Conservation (phyloP, 805 yeast species). For the Candida palmyrensis region DNA sequence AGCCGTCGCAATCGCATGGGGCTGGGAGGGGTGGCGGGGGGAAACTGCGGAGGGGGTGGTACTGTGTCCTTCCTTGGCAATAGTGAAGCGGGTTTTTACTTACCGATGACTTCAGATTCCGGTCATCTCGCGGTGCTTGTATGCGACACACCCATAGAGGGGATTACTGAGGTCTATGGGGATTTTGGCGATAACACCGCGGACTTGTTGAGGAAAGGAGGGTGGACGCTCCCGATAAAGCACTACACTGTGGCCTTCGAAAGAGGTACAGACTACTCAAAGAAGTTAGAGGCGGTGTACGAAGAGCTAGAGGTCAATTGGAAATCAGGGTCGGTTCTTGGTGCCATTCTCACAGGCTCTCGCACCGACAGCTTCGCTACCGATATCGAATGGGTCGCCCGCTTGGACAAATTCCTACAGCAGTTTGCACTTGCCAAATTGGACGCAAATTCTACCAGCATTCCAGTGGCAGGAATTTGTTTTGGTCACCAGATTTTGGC, state of each 20-base stretch:
- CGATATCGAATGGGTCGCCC: constrained; percentile 37
- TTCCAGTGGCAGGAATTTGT: constrained; percentile 65
- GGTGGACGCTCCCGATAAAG: constrained; percentile 11
- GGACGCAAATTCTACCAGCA: constrained; percentile 14
- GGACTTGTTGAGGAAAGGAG: constrained; percentile 18
- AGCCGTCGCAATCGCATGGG: too few species aligned
- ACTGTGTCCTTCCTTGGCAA: too few species aligned
- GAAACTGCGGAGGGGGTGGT: too few species aligned
- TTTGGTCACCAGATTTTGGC: constrained; percentile 84
- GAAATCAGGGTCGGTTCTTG: constrained; percentile 22
- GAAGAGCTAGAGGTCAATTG: constrained; percentile 19
- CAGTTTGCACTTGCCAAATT: constrained; percentile 10
- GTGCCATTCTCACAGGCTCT: constrained; percentile 52
- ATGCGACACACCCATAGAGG: constrained; percentile 32
- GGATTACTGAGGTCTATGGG: constrained; percentile 32
- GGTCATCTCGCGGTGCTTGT: constrained; percentile 39
- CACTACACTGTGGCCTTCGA: constrained; percentile 35
- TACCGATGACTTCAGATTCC: too few species aligned
- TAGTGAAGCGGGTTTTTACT: too few species aligned
- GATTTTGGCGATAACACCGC: constrained; percentile 49
- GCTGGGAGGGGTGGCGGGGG: too few species aligned
- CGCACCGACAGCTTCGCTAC: constrained; percentile 40
- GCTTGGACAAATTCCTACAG: constrained; percentile 30
- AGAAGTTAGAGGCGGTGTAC: constrained; percentile 10
- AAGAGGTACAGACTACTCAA: constrained; percentile 10